These are phyloP conservation scores for Fusarium algeriense DNA, from an alignment of 2,329 filamentous ascomycete genomes.

Conservation along the genomic window DNA sequence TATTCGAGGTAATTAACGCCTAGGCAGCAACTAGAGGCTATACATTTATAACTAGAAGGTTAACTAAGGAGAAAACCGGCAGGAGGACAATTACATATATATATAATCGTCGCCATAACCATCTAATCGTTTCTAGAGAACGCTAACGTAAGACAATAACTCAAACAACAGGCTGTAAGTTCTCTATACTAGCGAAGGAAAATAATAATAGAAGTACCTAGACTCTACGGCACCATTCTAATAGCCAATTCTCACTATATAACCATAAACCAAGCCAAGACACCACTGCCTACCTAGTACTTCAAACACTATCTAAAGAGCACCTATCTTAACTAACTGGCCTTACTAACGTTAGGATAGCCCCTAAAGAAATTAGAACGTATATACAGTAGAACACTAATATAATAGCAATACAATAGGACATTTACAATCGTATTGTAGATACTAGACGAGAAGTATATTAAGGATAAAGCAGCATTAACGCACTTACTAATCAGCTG, in stretches of 20 bases:
- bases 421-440: neutral
- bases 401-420: no score
- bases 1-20: neutral
- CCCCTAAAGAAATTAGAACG: neutral
- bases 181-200: no score
- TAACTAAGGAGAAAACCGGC: neutral
- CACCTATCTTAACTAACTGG: neutral
- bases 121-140: no score
- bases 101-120: neutral
- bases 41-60: neutral
- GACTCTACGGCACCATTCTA: no score
- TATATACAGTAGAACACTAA: no score
- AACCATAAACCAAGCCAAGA: neutral
- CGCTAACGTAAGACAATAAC: no score
- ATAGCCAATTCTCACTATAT: neutral
- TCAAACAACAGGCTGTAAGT: no score
- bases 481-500: neutral
- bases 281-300: neutral
- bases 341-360: neutral
- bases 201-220: no score
- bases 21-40: neutral
- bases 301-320: neutral
- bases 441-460: neutral
- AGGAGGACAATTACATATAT: neutral
- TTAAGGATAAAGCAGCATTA: neutral